A percentile compares a stretch with the other conserved stretches of the same genome.
These are phyloP conservation scores for Hypoxylon fragiforme DNA, from an alignment of 495 filamentous ascomycete genomes.

Conservation along the genomic window DNA sequence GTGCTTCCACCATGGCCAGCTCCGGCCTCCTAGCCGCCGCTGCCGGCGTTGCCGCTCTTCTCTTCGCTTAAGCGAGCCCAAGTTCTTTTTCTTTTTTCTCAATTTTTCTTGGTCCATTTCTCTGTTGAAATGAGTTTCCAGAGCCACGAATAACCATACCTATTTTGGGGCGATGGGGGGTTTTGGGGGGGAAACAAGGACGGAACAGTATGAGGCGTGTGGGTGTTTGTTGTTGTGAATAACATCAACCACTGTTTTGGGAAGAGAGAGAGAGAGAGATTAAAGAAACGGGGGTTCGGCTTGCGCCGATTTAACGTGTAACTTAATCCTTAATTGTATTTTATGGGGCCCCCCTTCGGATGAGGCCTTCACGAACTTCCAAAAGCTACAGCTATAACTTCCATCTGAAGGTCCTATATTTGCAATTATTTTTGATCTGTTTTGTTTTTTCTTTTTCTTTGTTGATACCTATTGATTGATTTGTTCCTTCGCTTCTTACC, in stretches of 20 bases:
- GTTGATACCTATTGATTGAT: constrained; percentile 1
- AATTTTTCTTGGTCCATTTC: no score
- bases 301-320: constrained; percentile 49
- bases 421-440: not conserved
- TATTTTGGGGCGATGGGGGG: no score
- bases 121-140: no score
- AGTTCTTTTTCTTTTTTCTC: constrained; percentile 17
- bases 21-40: constrained; percentile 52
- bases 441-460: not conserved
- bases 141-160: no score
- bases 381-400: no score
- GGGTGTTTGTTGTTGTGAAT: no score
- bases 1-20: constrained; percentile 49
- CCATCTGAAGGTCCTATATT: constrained; percentile 14
- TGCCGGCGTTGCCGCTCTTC: constrained; percentile 54
- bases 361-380: constrained; percentile 28
- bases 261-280: no score
- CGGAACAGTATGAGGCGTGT: constrained; percentile 31
- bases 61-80: constrained; percentile 55
- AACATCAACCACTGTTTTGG: no score
- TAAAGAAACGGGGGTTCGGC: no score
- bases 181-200: no score
- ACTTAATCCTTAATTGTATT: constrained; percentile 53
- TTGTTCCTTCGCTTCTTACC: no score
- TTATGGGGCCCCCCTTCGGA: constrained; percentile 32